Base-by-base conservation (phyloP, 139 green algal species). In the Ettlia oleoabundans region DNA sequence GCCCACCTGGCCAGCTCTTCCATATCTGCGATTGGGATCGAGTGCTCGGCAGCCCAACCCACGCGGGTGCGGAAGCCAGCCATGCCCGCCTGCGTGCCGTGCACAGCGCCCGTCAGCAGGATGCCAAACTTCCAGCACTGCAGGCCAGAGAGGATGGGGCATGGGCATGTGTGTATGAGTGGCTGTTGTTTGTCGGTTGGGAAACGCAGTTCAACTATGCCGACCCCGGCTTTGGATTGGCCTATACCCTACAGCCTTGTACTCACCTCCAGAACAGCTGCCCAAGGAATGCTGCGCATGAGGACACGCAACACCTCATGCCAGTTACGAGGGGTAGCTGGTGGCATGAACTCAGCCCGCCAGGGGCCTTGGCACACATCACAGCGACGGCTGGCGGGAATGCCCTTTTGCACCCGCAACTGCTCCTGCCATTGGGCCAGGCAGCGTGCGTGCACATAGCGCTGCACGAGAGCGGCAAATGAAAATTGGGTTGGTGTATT, bases 111-210 rank as follows among this genome's bases (percentile, higher is more conserved):
- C 7, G 63, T 30, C 1, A 61, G 47, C 9, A 80, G 26, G 26
- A 80, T 52, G 4, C 21, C 32, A 61, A 80, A 80, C 51, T 64
- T 64, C 73, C 73, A 80, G 73, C 73, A 80, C 73, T 80, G 73
- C n/a, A n/a, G n/a, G n/a, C n/a, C n/a, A n/a, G n/a, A n/a, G n/a
- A n/a, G n/a, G n/a, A n/a, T n/a, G n/a, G n/a, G n/a, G n/a, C n/a
- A n/a, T n/a, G n/a, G n/a, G n/a, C n/a, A n/a, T n/a, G n/a, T n/a
- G n/a, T n/a, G n/a, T n/a, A n/a, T n/a, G n/a, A n/a, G n/a, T n/a
- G n/a, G n/a, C n/a, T n/a, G n/a, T n/a, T n/a, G n/a, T n/a, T n/a
- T n/a, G n/a, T n/a, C n/a, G n/a, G n/a, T n/a, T n/a, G n/a, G n/a
- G n/a, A n/a, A n/a, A n/a, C n/a, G n/a, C n/a, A n/a, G n/a, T n/a